Percentiles rank a stretch among this genome's conserved stretches.
phyloP scores from a whole-genome alignment of 2,329 filamentous ascomycete genomes.

The Colletotrichum gigasporum region DNA sequence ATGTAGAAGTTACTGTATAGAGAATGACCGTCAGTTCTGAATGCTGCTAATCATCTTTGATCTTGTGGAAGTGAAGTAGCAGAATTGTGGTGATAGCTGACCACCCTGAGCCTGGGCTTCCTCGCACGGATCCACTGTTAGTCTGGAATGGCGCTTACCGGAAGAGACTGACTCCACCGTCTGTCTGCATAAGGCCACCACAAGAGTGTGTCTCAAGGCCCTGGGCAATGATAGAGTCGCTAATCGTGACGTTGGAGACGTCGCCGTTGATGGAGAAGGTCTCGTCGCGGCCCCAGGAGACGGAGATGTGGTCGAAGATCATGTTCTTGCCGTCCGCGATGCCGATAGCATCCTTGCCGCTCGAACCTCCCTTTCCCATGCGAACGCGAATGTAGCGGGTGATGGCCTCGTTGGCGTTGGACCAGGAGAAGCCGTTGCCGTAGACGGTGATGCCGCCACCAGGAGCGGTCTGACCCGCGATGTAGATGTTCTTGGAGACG shows the following conservation, averaged over 20 bases:
- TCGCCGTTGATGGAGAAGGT: constrained; percentile 61
- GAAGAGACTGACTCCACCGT: constrained; percentile 57
- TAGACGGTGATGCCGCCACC: constrained; percentile 61
- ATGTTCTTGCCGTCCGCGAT: constrained; percentile 63
- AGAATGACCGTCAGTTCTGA: no score
- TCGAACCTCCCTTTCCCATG: constrained; percentile 60
- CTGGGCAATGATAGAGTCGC: constrained; percentile 63
- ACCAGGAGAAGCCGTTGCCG: constrained; percentile 63
- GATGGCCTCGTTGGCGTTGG: constrained; percentile 61
- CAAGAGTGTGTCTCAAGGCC: constrained; percentile 63
- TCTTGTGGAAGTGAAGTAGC: no score
- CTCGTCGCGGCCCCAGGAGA: constrained; percentile 65
- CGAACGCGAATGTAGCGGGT: constrained; percentile 65
- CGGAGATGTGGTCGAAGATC: constrained; percentile 65
- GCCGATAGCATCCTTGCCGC: constrained; percentile 62
- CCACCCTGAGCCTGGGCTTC: no score
- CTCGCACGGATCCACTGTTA: no score
- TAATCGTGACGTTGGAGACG: constrained; percentile 58
- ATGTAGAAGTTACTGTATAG: constrained; percentile 64
- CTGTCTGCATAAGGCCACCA: constrained; percentile 60
- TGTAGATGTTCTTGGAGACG: constrained; percentile 56
- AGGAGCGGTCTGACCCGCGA: constrained; percentile 60
- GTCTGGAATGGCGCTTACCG: no score
- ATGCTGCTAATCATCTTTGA: no score
- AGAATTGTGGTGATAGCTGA: no score